Evolutionary conservation across 225 moss, liverwort and hornwort species (phyloP), one percentile per base, ranked within the genome.

Genomic region (Straminergon stramineum): DNA sequence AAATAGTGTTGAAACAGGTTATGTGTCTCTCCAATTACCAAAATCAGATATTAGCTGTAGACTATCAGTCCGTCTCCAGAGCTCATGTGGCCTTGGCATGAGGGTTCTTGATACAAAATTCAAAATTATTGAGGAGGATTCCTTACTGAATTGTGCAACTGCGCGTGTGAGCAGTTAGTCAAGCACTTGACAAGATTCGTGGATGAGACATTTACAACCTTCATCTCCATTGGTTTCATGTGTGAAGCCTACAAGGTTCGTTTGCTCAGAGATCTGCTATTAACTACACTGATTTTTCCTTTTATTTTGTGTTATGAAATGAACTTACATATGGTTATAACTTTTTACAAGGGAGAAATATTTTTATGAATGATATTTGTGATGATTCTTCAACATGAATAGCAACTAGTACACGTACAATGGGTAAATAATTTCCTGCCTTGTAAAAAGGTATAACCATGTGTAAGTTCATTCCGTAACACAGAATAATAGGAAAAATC

Each of bases 211-310:
- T 96, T 96, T 90, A 94, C 96, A 77, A 90, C 94, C 45, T 95
- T 96, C 76, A 96, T 96, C 87, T 95, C 96, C 56, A 92, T 96
- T 89, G 95, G 95, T 66, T 96, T 95, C 88, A 93, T 95, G 88
- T 93, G 92, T 69, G 96, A 96, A 93, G 96, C 96, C 83, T 96
- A 93, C 86, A 96, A 94, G 95, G 96, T 96, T 89, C 51, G 89
- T 89, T 77, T 85, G 77, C 61, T 64, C 21, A 53, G 12, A 55
- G n/a, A n/a, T 87, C 39, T 77, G 23, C 83, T 67, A 68, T 15
- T 4, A 48, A 18, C 62, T 37, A 32, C 48, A 81, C 19, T 41
- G 41, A 41, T 79, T 58, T 79, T 0, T 79, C 11, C 57, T 7
- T 5, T 58, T 17, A 26, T 1, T 2, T 0, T 3, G 26, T 57